phyloP scores from a whole-genome alignment of 2,329 filamentous ascomycete species.

The Dothidotthia symphoricarpi region DNA sequence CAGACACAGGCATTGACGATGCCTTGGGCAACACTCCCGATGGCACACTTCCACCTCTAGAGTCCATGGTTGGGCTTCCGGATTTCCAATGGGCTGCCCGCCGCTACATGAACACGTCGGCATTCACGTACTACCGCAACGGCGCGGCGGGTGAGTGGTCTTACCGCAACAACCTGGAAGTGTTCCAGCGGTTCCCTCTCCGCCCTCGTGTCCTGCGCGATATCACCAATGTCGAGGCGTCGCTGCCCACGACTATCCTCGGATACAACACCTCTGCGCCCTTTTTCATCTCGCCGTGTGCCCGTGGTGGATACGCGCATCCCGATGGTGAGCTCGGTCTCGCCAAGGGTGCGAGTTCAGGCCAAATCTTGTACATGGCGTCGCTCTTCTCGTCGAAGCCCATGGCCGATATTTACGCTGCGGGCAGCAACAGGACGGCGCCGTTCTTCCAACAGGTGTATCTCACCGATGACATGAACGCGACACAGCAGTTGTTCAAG shows the following conservation, averaged over 20 bases:
- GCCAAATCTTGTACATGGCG: constrained; percentile 53
- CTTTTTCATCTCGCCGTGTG: constrained; percentile 55
- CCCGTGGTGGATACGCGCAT: constrained; percentile 45
- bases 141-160: constrained; percentile 57
- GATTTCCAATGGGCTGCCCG: constrained; percentile 57
- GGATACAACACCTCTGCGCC: constrained; percentile 55
- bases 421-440: constrained; percentile 26
- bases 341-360: constrained; percentile 50
- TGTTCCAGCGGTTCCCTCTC: constrained; percentile 51
- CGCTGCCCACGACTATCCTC: constrained; percentile 50
- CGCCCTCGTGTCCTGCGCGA: constrained; percentile 53
- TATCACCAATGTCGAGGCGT: constrained; percentile 43
- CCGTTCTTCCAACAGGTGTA: constrained; percentile 47
- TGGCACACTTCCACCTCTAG: constrained; percentile 46
- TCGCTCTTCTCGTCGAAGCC: constrained; percentile 38
- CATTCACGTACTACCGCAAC: constrained; percentile 59
- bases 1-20: constrained; percentile 38
- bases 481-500: constrained; percentile 33
- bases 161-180: constrained; percentile 59
- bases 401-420: constrained; percentile 35
- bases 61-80: constrained; percentile 50
- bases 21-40: constrained; percentile 21
- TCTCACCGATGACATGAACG: constrained; percentile 33
- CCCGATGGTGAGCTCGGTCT: constrained; percentile 52
- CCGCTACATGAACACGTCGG: constrained; percentile 47